Base-by-base conservation (phyloP, 768 basidiomycete species). In the Tulasnella sp. region DNA sequence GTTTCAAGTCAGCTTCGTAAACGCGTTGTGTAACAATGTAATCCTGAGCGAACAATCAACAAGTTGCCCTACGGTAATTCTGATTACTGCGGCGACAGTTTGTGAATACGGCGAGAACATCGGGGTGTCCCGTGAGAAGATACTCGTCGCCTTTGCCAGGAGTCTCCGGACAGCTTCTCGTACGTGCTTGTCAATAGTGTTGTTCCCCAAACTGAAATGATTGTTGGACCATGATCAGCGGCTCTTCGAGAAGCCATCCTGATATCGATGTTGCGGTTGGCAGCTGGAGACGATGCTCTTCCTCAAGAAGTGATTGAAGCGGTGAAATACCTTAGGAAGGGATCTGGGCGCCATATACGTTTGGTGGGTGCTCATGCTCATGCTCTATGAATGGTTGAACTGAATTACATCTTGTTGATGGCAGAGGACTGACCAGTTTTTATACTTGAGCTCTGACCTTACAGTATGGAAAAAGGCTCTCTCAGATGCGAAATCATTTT, bases 401-500 rank as follows among this genome's bases (percentile, higher is more conserved):
- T 41, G 22, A 19, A 40, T 5, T n/a, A 19, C 33, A 15, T 9
- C 34, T 47, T 37, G 28, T 51, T 25, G 34, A 29, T 47, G 45
- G 29, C 58, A 88, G 85, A 75, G 84, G 49, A 86, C 83, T 59
- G 70, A 75, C 22, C 78, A 83, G 61, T 86, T 88, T 60, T 57
- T 77, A 27, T 66, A 64, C 9, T 64, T 83, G 13, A 66, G 66
- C 5, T 60, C 63, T 16, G 66, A 79, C 48, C 72, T 67, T 56
- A 62, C 67, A 8, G 55, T 66, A 4, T 70, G 87, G 16, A 54
- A 62, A 16, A 64, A 69, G 10, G 70, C 81, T 42, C 58, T 81
- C 34, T 62, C 66, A 3, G 66, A 60, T n/a, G 71, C 76, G 25
- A 61, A 63, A 33, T 76, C 79, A 1, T 67, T 75, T 45, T 75